Conservation (phyloP, 305 asterid species). For the Fraxinus ornus region DNA sequence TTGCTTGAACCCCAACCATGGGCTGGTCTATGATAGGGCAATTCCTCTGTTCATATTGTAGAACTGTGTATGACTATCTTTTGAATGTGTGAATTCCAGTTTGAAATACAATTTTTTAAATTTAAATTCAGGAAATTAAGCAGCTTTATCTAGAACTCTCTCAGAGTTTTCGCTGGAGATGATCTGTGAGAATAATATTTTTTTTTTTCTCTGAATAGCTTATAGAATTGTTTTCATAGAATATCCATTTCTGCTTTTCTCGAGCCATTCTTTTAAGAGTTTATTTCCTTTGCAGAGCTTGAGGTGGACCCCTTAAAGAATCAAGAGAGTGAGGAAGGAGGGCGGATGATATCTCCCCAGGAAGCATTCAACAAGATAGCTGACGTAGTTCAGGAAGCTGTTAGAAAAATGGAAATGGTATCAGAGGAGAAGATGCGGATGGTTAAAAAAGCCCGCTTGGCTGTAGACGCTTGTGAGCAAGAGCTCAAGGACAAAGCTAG, state of each 20-base stretch:
- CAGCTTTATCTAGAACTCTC: neutral
- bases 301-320: constrained; percentile 58
- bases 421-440: constrained; percentile 78
- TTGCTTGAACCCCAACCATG: neutral
- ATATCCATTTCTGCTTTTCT: neutral
- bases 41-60: too few species aligned
- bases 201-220: neutral
- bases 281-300: constrained; percentile 45
- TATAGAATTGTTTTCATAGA: neutral
- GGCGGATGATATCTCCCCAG: constrained; percentile 69
- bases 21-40: too few species aligned
- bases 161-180: neutral
- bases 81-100: too few species aligned
- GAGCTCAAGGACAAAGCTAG: constrained; percentile 86
- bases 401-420: constrained; percentile 81
- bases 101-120: too few species aligned
- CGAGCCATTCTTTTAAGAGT: constrained; percentile 9
- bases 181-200: neutral
- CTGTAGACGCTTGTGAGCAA: constrained; percentile 80
- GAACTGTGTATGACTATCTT: too few species aligned
- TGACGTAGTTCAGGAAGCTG: constrained; percentile 90
- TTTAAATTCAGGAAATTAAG: too few species aligned
- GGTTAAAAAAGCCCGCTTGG: constrained; percentile 77
- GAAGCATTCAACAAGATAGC: constrained; percentile 90
- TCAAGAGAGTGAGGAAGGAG: constrained; percentile 63